A percentile compares a stretch with the other conserved stretches of the same genome.
phyloP scores from a whole-genome alignment of 2,329 filamentous ascomycete species.

The Trichoderma brevicompactum region DNA sequence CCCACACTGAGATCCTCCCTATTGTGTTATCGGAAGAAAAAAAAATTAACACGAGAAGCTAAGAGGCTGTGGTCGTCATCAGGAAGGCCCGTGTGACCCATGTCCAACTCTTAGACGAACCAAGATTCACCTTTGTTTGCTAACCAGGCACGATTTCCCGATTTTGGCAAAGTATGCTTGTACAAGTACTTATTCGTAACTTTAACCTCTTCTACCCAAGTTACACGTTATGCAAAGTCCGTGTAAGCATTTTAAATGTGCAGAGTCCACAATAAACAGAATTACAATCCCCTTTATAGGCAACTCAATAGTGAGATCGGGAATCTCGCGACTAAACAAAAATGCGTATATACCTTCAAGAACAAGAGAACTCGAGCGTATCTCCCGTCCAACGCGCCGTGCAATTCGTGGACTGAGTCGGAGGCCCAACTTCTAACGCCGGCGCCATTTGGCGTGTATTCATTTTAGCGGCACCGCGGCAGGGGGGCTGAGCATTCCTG shows the following conservation, averaged over 20 bases:
- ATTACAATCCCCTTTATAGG: background rate
- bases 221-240: too few relatives aligned
- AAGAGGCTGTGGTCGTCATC: too few relatives aligned
- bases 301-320: background rate
- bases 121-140: too few relatives aligned
- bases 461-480: background rate
- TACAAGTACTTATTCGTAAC: background rate
- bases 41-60: too few relatives aligned
- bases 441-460: conserved; percentile 1
- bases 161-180: too few relatives aligned
- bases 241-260: background rate
- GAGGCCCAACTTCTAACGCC: conserved; percentile 5
- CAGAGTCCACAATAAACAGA: too few relatives aligned
- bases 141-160: too few relatives aligned
- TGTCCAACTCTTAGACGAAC: too few relatives aligned
- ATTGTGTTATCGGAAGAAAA: too few relatives aligned
- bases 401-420: background rate
- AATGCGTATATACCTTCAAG: background rate
- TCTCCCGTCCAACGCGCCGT: background rate
- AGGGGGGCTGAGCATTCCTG: conserved; percentile 11
- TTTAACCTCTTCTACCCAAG: background rate
- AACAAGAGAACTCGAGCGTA: too few relatives aligned
- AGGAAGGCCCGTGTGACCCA: too few relatives aligned
- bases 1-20: too few relatives aligned
- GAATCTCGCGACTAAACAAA: background rate